These are phyloP conservation scores for Carex parvula DNA, from an alignment of 176 grass and related monocot species.

Conservation along the genomic window DNA sequence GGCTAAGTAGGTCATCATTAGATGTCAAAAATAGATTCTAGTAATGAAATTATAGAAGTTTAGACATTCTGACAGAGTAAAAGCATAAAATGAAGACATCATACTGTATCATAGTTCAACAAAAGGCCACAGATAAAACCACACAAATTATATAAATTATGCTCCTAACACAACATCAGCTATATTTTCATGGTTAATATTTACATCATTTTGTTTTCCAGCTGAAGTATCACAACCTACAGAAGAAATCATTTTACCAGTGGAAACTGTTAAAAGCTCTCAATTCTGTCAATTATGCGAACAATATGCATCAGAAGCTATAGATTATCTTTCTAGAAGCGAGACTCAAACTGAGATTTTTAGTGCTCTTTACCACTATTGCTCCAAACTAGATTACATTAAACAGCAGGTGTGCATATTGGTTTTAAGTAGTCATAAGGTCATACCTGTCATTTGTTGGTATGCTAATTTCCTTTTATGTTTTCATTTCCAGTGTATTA, in stretches of 20 bases:
- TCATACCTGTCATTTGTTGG: not conserved
- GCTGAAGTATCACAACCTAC: not conserved
- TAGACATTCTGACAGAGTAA: not conserved
- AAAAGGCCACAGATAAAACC: not conserved
- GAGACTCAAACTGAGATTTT: conserved; percentile 19
- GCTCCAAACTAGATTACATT: conserved; percentile 25
- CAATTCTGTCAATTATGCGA: conserved; percentile 27
- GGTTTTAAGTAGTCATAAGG: not conserved
- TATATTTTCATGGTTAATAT: conserved; percentile 2
- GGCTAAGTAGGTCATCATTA: not conserved
- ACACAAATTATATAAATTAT: not conserved
- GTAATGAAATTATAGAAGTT: not conserved
- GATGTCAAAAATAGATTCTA: not conserved
- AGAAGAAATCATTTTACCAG: conserved; percentile 18
- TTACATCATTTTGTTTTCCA: conserved; percentile 13
- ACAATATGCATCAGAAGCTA: conserved; percentile 25
- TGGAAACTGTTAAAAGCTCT: conserved; percentile 20
- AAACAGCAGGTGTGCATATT: conserved; percentile 22
- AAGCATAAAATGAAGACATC: not conserved
- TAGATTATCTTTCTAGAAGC: conserved; percentile 11
- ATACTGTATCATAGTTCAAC: not conserved
- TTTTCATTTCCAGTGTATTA: conserved; percentile 20
- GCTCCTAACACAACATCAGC: not conserved
- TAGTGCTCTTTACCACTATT: conserved; percentile 15
- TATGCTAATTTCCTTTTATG: not conserved